phyloP scores from a whole-genome alignment of 1,284 basidiomycete genomes.

The Coriolopsis trogii region DNA sequence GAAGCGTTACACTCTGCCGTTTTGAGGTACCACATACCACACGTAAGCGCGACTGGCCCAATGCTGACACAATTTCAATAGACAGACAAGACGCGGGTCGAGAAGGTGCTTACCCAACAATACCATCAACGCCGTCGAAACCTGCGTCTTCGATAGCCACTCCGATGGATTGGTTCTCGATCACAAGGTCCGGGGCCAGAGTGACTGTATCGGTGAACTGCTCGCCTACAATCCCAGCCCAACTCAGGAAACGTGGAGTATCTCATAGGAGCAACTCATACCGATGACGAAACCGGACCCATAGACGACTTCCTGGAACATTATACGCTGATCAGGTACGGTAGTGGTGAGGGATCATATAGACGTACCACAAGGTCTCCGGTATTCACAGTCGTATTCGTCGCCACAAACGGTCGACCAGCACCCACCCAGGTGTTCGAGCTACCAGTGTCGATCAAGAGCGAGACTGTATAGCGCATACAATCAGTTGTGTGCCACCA shows the following conservation, averaged over 20 bases:
- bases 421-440: conserved; percentile 58
- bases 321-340: background rate
- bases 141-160: conserved; percentile 42
- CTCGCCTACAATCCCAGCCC: too few relatives aligned
- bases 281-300: conserved; percentile 55
- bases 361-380: conserved; percentile 40
- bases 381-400: conserved; percentile 43
- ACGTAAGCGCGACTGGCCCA: conserved; percentile 49
- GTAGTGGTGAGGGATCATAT: background rate
- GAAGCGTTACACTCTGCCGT: background rate
- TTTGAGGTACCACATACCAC: conserved; percentile 17
- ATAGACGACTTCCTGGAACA: conserved; percentile 20
- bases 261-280: conserved; percentile 22
- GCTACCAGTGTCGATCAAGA: conserved; percentile 35
- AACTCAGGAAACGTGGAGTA: too few relatives aligned
- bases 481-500: background rate
- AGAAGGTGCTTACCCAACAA: conserved; percentile 42
- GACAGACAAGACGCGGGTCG: background rate
- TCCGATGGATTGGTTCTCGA: conserved; percentile 52
- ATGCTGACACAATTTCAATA: conserved; percentile 32
- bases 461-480: conserved; percentile 11
- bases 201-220: conserved; percentile 30
- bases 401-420: conserved; percentile 36
- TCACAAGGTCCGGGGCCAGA: conserved; percentile 38
- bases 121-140: conserved; percentile 50